Conservation (phyloP, 345 rosid species). For the Aurinia saxatilis region DNA sequence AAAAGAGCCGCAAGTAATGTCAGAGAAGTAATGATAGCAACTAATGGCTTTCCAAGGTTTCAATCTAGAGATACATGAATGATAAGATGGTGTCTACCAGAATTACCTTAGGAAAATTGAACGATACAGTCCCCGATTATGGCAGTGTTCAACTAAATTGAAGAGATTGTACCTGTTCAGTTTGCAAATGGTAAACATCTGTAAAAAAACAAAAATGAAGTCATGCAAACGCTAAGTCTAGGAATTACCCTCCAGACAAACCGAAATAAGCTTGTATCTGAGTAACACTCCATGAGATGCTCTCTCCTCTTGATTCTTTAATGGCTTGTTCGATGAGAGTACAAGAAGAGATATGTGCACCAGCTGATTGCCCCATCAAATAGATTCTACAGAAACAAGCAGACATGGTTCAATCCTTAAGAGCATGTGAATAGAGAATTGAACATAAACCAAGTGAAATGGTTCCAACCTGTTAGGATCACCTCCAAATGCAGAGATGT, state of each 20-base stretch:
- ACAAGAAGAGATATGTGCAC: slow-evolving; percentile 94
- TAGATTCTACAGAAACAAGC: slow-evolving; percentile 51
- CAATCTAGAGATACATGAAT: neutral
- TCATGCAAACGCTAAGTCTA: neutral
- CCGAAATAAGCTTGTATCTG: slow-evolving; percentile 85
- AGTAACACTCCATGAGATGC: slow-evolving; percentile 65
- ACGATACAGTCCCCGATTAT: slow-evolving; percentile 76
- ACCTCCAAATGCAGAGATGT: slow-evolving; percentile 77
- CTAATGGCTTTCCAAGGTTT: neutral
- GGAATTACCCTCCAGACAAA: slow-evolving; percentile 80
- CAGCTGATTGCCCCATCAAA: slow-evolving; percentile 98
- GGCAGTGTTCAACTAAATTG: slow-evolving; percentile 69
- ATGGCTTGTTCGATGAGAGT: slow-evolving; percentile 85
- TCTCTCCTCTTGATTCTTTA: slow-evolving; percentile 62
- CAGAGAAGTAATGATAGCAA: neutral
- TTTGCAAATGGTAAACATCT: neutral
- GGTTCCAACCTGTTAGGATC: slow-evolving; percentile 68
- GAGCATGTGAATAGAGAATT: neutral
- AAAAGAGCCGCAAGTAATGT: neutral
- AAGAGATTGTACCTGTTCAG: slow-evolving; percentile 76
- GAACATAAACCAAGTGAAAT: neutral
- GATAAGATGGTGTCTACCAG: neutral
- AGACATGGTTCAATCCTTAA: slow-evolving; percentile 3
- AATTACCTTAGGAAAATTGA: slow-evolving; percentile 72
- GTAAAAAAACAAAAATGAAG: neutral